Conservation (phyloP, 179 eudicot species). For the Camellia oleifera region DNA sequence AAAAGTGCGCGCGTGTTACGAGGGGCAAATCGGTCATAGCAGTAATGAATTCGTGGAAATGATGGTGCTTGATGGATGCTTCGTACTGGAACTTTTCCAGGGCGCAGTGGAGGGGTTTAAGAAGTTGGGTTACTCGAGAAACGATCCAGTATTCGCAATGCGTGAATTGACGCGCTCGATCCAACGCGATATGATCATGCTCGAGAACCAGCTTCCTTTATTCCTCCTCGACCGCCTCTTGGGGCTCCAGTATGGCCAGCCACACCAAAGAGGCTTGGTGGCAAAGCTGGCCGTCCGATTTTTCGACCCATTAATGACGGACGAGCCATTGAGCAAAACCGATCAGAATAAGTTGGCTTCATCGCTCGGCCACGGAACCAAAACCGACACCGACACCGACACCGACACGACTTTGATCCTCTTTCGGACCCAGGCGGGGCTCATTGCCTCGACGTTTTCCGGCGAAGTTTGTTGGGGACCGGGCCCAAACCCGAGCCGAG, state of each 20-base stretch:
- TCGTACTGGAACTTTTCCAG: slow-evolving; percentile 70
- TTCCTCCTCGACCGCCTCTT: slow-evolving; percentile 64
- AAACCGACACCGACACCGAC: no score
- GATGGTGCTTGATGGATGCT: slow-evolving; percentile 60
- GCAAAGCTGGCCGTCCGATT: slow-evolving; percentile 62
- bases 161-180: slow-evolving; percentile 79
- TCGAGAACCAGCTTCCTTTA: slow-evolving; percentile 82
- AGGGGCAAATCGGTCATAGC: slow-evolving; percentile 45
- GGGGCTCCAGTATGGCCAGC: slow-evolving; percentile 47
- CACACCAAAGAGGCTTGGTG: slow-evolving; percentile 46
- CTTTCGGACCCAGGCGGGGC: slow-evolving; percentile 61
- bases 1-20: slow-evolving; percentile 61
- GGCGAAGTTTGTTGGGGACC: slow-evolving; percentile 55
- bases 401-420: slow-evolving; percentile 43
- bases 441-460: slow-evolving; percentile 78
- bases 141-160: slow-evolving; percentile 83
- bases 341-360: slow-evolving; percentile 46
- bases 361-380: slow-evolving; percentile 24
- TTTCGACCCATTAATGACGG: slow-evolving; percentile 79
- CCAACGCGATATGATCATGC: slow-evolving; percentile 87
- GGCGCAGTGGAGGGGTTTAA: slow-evolving; percentile 68
- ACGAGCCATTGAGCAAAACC: slow-evolving; percentile 68
- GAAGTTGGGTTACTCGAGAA: slow-evolving; percentile 63
- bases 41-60: slow-evolving; percentile 73
- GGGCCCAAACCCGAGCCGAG: slow-evolving; percentile 60